Percentiles rank a stretch among this genome's conserved stretches.
Evolutionary conservation across 495 filamentous ascomycete genomes (phyloP).

Genomic region (Aspergillus mulundensis): DNA sequence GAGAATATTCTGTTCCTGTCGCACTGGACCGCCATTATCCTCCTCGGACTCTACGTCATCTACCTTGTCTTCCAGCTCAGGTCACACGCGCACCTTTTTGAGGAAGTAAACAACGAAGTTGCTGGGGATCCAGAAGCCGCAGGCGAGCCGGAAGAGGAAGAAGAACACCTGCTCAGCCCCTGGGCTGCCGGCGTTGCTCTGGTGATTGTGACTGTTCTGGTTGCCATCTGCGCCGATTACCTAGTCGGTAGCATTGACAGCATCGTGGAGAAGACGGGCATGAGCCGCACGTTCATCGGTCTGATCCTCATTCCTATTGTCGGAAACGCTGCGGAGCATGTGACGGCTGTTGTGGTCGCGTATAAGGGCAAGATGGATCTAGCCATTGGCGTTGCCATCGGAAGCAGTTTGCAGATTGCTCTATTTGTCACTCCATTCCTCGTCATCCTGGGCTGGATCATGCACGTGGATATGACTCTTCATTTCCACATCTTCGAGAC

Average conservation of each 20-base stretch:
- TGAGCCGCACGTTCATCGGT: constrained; percentile 96
- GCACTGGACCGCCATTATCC: constrained; percentile 83
- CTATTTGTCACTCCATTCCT: constrained; percentile 87
- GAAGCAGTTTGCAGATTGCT: constrained; percentile 91
- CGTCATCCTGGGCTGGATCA: constrained; percentile 90
- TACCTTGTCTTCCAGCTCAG: constrained; percentile 89
- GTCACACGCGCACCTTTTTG: constrained; percentile 77
- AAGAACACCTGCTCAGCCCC: constrained; percentile 62
- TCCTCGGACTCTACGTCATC: constrained; percentile 81
- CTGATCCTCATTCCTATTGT: constrained; percentile 94
- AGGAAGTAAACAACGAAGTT: constrained; percentile 49
- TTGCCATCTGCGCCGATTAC: constrained; percentile 91
- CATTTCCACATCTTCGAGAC: constrained; percentile 94
- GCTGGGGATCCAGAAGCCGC: constrained; percentile 29
- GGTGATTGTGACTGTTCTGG: constrained; percentile 71
- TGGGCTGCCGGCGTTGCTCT: constrained; percentile 69
- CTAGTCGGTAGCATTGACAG: constrained; percentile 89
- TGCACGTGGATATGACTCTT: constrained; percentile 78
- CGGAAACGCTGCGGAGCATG: constrained; percentile 95
- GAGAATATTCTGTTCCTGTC: constrained; percentile 76
- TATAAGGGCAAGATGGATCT: constrained; percentile 97
- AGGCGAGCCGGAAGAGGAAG: constrained; percentile 40
- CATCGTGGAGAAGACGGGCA: constrained; percentile 75
- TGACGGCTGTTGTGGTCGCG: constrained; percentile 88
- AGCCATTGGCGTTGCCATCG: constrained; percentile 90